Base-by-base conservation (phyloP, 805 yeast species). In the Cyberlindnera sargentensis region DNA sequence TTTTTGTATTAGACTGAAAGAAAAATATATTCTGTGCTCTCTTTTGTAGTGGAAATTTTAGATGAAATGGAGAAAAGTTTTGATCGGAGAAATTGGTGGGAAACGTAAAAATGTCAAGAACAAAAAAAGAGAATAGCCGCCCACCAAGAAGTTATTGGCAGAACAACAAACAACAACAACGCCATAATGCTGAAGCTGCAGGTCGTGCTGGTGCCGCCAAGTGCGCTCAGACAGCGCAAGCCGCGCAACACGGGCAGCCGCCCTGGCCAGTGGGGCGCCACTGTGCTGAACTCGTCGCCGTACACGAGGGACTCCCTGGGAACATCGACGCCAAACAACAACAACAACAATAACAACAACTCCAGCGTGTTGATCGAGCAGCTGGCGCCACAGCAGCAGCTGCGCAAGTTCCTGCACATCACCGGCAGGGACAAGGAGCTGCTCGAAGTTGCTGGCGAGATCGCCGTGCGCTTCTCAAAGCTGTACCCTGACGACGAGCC, bases 401-500 rank as follows among this genome's bases (percentile, higher is more conserved):
- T 52, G 47, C 68, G 70, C 55, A 79, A 80, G 59, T 82, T 86
- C 54, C 70, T 86, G 23, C 86, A 82, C 55, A 68, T 86, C 43
- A 78, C 88, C 0, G 64, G 67, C 4, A 70, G 75, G 7, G 49
- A 65, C 0, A 68, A 71, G 42, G 58, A 75, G 2, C 60, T 86
- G 35, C 61, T 66, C 7, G 66, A 67, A 1, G 72, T 84, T 11
- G 70, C 79, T 15, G 61, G 66, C 4, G 87, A 80, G 43, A 71
- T 85, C 24, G 57, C 66, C n/a, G 60, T 58, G 6, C 70, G 87
- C 46, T 82, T 78, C 55, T 58, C 66, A 31, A 79, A 76, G 55
- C 65, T 85, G 41, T 86, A 86, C 49, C 93, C 93, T 0, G 70
- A 70, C 24, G 80, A 74, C 39, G 76, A 71, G 4, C 71, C 72